These are phyloP conservation scores for Pugionium cornutum DNA, from an alignment of 345 rosid genomes.

Conservation along the genomic window DNA sequence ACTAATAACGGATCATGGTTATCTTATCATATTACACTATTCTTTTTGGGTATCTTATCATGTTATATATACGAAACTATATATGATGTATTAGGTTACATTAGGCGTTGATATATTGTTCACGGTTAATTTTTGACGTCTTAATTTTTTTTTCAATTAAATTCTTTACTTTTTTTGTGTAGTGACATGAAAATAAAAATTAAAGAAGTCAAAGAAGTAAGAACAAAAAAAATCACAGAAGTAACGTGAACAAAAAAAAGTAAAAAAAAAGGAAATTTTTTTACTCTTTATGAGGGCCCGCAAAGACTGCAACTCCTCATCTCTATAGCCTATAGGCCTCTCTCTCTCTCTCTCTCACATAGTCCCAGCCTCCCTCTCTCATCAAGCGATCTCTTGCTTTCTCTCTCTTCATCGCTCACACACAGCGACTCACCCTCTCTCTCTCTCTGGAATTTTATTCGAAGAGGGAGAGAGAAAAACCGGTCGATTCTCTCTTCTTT, in stretches of 20 bases:
- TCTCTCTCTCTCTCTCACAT: slow-evolving; percentile 17
- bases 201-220: not conserved
- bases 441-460: slow-evolving; percentile 17
- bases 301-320: slow-evolving; percentile 40
- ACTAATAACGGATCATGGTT: no score
- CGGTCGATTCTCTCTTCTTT: slow-evolving; percentile 17
- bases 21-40: no score
- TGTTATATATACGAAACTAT: no score
- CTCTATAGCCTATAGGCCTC: slow-evolving; percentile 26
- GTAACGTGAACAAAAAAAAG: not conserved
- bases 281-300: slow-evolving; percentile 26
- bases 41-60: no score
- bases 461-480: slow-evolving; percentile 36
- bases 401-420: slow-evolving; percentile 31
- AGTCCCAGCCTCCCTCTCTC: slow-evolving; percentile 1
- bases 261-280: not conserved
- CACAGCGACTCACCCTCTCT: not conserved
- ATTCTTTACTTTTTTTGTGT: no score
- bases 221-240: slow-evolving; percentile 31
- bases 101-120: no score
- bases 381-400: slow-evolving; percentile 20
- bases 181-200: not conserved
- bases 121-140: no score
- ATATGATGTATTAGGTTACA: no score
- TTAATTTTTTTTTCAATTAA: no score